Base-by-base conservation (phyloP, 306 rosid genomes). In the Quercus mongolica region DNA sequence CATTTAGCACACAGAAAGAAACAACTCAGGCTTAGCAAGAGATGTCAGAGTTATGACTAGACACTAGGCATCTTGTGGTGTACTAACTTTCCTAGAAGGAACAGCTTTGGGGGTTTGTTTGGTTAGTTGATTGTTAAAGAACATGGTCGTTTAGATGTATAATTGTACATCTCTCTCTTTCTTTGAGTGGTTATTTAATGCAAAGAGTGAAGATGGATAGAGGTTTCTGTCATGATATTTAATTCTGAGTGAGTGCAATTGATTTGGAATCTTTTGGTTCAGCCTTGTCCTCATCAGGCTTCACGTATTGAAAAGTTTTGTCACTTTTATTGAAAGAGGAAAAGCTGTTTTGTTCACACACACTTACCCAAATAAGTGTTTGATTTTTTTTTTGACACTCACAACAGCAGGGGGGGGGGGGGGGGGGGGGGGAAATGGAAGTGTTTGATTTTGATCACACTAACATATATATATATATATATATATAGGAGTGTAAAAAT, bases 151-250 rank as follows among this genome's bases (percentile, higher is more conserved):
- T 1, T 3, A 26, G 8, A 69, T 64, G 25, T 51, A 5, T 18
- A 21, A 49, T 12, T 3, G 17, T 49, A 49, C 5, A 49, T 49
- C 77, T 8, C n/a, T 71, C 65, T 80, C 81, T 82, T 14, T 31
- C 12, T 82, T 41, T 12, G 17, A 30, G 18, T 56, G 65, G 44
- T 54, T 76, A 74, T 74, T 83, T 12, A 81, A 70, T 80, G 85
- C 83, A 77, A 52, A 74, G 31, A 67, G 28, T 33, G 70, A 61
- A 26, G 65, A 70, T 72, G 0, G 62, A 56, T n/a, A n/a, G n/a
- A n/a, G n/a, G n/a, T n/a, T 76, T 57, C 82, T 20, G 15, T 84
- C 83, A 77, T 49, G 33, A 25, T 38, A 83, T 76, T 72, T 56
- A 83, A 67, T 71, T 56, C 78, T n/a, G 30, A 51, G 19, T 5